A percentile compares a stretch with the other conserved stretches of the same genome.
Evolutionary conservation across 2,329 filamentous ascomycete genomes (phyloP).

Genomic region (Venturia pyrina): DNA sequence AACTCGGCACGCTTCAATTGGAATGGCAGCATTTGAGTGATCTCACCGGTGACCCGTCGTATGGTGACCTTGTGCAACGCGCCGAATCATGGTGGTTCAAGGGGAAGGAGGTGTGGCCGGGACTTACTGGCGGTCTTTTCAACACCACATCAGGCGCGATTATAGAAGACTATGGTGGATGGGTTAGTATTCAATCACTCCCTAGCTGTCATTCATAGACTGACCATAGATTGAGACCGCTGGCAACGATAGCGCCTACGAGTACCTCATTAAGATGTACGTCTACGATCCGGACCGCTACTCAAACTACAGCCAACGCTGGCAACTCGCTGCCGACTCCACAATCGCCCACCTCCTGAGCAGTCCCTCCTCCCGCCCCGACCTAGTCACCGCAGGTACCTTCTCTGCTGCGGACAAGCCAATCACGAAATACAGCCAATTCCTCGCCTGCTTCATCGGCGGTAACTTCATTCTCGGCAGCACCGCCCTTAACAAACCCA

Average conservation of each 20-base stretch:
- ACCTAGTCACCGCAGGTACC: slow-evolving; percentile 48
- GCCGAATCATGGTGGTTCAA: slow-evolving; percentile 44
- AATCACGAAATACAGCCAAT: slow-evolving; percentile 25
- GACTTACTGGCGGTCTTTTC: slow-evolving; percentile 21
- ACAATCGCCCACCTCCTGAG: slow-evolving; percentile 25
- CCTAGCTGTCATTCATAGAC: not conserved
- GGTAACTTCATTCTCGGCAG: slow-evolving; percentile 80
- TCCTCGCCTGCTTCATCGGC: slow-evolving; percentile 70
- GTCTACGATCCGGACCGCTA: slow-evolving; percentile 63
- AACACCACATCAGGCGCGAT: slow-evolving; percentile 20
- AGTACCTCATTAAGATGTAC: slow-evolving; percentile 88
- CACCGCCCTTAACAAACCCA: slow-evolving; percentile 51
- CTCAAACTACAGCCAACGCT: slow-evolving; percentile 48
- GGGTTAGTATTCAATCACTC: slow-evolving; percentile 14
- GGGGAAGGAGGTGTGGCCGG: slow-evolving; percentile 19
- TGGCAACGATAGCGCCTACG: slow-evolving; percentile 63
- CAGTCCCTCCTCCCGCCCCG: slow-evolving; percentile 17
- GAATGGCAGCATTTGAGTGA: slow-evolving; percentile 58
- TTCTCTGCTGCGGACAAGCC: slow-evolving; percentile 16
- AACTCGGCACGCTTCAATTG: slow-evolving; percentile 65
- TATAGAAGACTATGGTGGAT: slow-evolving; percentile 20
- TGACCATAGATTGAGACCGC: slow-evolving; percentile 9
- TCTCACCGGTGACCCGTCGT: slow-evolving; percentile 56
- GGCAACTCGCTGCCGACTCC: slow-evolving; percentile 66
- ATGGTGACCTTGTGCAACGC: slow-evolving; percentile 55